These are phyloP conservation scores for Prunella vulgaris DNA, from an alignment of 257 asterid species.

Conservation along the genomic window DNA sequence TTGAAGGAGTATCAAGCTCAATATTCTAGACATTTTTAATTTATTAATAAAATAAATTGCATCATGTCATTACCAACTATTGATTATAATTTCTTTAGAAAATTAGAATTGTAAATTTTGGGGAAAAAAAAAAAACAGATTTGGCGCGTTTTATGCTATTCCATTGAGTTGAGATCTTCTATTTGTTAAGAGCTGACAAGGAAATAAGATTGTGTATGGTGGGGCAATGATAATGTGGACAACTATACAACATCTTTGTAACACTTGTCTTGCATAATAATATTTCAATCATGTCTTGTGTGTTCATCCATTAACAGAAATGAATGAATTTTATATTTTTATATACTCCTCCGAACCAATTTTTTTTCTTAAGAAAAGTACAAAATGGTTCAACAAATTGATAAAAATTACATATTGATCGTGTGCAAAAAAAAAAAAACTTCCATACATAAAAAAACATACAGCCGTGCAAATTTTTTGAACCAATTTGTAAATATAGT, in stretches of 20 bases:
- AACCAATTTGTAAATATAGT: too few species aligned
- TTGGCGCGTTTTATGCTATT: slow-evolving; percentile 20
- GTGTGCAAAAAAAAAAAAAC: too few species aligned
- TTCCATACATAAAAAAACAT: too few species aligned
- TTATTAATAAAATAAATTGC: not conserved
- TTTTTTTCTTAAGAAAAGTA: too few species aligned
- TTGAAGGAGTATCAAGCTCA: too few species aligned
- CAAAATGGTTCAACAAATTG: too few species aligned
- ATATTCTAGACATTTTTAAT: too few species aligned
- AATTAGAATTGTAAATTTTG: not conserved
- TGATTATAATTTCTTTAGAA: not conserved
- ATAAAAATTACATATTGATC: too few species aligned
- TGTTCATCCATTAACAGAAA: too few species aligned
- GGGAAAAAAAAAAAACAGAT: slow-evolving; percentile 11
- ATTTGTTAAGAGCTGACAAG: not conserved
- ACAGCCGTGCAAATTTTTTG: too few species aligned
- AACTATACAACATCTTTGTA: slow-evolving; percentile 13
- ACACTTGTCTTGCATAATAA: not conserved
- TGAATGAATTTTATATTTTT: too few species aligned
- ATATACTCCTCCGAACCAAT: too few species aligned
- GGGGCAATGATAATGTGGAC: not conserved
- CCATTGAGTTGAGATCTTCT: slow-evolving; percentile 8
- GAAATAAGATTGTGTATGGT: not conserved
- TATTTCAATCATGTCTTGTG: not conserved
- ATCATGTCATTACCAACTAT: not conserved